phyloP scores from a whole-genome alignment of 768 basidiomycete species.

The Boletales sp. region DNA sequence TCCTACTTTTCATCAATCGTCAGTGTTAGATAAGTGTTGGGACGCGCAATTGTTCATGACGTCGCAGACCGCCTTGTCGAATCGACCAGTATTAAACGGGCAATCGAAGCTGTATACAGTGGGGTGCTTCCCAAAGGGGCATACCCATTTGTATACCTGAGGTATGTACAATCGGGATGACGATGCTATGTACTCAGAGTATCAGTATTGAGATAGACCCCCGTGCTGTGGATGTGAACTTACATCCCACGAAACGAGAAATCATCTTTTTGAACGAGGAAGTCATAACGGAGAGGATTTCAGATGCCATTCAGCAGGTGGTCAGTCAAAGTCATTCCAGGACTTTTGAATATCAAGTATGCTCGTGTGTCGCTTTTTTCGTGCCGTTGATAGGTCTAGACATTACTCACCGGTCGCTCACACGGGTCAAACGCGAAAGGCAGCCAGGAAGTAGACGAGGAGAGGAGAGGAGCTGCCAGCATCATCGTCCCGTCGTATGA shows the following conservation, averaged over 20 bases:
- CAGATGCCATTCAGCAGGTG: constrained; percentile 69
- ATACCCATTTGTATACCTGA: constrained; percentile 90
- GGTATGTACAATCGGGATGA: constrained; percentile 43
- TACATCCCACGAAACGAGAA: constrained; percentile 96
- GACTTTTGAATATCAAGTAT: constrained; percentile 70
- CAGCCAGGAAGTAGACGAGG: constrained; percentile 33
- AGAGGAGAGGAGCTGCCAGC: constrained; percentile 29
- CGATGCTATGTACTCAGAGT: not conserved
- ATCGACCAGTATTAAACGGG: constrained; percentile 79
- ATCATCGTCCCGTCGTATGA: constrained; percentile 24
- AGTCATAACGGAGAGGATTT: constrained; percentile 70
- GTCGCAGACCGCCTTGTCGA: constrained; percentile 85
- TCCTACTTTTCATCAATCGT: constrained; percentile 96
- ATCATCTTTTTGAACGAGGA: constrained; percentile 95
- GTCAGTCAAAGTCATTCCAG: constrained; percentile 62
- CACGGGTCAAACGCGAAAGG: constrained; percentile 25
- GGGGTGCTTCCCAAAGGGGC: constrained; percentile 85
- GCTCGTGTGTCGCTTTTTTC: not conserved
- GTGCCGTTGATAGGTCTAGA: constrained; percentile 36
- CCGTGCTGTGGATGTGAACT: constrained; percentile 90
- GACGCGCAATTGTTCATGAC: not conserved
- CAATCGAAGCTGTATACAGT: constrained; percentile 82
- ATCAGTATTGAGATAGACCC: constrained; percentile 79
- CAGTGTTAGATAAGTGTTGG: constrained; percentile 23
- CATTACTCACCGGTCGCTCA: constrained; percentile 54